phyloP scores from a whole-genome alignment of 202 grass and related monocot genomes.

The Panicum hallii region DNA sequence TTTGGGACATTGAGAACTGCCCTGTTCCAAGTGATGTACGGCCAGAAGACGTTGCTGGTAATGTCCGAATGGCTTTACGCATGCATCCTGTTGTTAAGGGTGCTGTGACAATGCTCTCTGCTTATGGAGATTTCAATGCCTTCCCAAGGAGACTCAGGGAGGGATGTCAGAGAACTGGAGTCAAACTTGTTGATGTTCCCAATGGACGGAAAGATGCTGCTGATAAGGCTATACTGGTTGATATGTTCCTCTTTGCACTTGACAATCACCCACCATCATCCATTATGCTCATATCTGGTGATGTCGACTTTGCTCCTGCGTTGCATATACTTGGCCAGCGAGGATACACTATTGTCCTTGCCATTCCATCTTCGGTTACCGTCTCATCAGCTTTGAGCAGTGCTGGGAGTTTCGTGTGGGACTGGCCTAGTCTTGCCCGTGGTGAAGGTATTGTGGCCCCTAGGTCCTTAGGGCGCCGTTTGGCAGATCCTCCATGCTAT shows the following conservation, averaged over 20 bases:
- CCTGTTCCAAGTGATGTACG: slow-evolving; percentile 84
- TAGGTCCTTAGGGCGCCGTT: slow-evolving; percentile 50
- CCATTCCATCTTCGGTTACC: slow-evolving; percentile 80
- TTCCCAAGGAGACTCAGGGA: slow-evolving; percentile 90
- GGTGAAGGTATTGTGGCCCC: slow-evolving; percentile 75
- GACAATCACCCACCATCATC: slow-evolving; percentile 91
- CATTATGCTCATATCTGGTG: slow-evolving; percentile 97
- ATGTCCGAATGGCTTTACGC: slow-evolving; percentile 82
- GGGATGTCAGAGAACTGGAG: slow-evolving; percentile 93
- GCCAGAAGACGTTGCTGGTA: slow-evolving; percentile 88
- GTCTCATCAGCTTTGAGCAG: slow-evolving; percentile 85
- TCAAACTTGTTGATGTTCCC: slow-evolving; percentile 98
- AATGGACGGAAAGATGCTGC: slow-evolving; percentile 97
- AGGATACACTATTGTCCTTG: slow-evolving; percentile 85
- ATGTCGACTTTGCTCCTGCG: slow-evolving; percentile 92
- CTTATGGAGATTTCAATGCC: slow-evolving; percentile 95
- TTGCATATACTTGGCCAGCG: slow-evolving; percentile 99
- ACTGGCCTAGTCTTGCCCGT: slow-evolving; percentile 86
- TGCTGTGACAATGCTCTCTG: slow-evolving; percentile 83
- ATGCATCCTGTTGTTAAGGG: slow-evolving; percentile 74
- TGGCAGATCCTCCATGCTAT: slow-evolving; percentile 56
- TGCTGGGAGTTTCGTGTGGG: slow-evolving; percentile 89
- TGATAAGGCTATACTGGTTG: slow-evolving; percentile 96
- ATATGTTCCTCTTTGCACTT: slow-evolving; percentile 99
- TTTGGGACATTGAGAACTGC: slow-evolving; percentile 99